phyloP scores from a whole-genome alignment of 192 early-diverging fungal genomes.

The Gigaspora rosea region DNA sequence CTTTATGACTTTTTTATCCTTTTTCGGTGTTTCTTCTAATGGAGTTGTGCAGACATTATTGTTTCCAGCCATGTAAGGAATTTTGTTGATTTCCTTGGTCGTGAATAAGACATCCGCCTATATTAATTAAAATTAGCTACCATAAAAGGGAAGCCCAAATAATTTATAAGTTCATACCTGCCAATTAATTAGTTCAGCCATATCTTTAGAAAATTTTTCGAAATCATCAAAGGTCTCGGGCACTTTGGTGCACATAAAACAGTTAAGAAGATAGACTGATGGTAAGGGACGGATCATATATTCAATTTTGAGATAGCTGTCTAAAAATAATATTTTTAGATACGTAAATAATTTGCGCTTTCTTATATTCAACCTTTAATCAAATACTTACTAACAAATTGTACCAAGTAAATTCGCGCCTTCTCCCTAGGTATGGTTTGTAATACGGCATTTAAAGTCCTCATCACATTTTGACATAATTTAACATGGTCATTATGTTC shows the following conservation, averaged over 20 bases:
- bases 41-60: conserved; percentile 12
- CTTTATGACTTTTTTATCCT: neutral
- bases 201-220: conserved; percentile 19
- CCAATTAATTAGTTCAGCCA: conserved; percentile 13
- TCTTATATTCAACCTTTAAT: conserved; percentile 1
- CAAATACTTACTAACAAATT: conserved; percentile 25
- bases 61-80: neutral
- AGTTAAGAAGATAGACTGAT: conserved; percentile 16
- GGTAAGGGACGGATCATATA: conserved; percentile 11
- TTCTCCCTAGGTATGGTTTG: conserved; percentile 2
- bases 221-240: conserved; percentile 16
- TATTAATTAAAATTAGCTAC: conserved; percentile 4
- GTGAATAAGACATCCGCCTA: neutral
- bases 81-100: conserved; percentile 10
- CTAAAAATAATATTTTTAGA: conserved; percentile 21
- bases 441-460: neutral
- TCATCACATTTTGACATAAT: conserved; percentile 23
- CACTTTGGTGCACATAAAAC: conserved; percentile 6
- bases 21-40: neutral
- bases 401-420: conserved; percentile 15
- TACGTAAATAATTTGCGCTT: conserved; percentile 1
- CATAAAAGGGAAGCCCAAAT: neutral
- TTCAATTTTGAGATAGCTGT: conserved; percentile 4
- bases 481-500: conserved; percentile 14
- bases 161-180: conserved; percentile 20